Evolutionary conservation across 2,329 filamentous ascomycete genomes (phyloP), one percentile per base, ranked within the genome.

Genomic region (Chaetomiaceae sp.): DNA sequence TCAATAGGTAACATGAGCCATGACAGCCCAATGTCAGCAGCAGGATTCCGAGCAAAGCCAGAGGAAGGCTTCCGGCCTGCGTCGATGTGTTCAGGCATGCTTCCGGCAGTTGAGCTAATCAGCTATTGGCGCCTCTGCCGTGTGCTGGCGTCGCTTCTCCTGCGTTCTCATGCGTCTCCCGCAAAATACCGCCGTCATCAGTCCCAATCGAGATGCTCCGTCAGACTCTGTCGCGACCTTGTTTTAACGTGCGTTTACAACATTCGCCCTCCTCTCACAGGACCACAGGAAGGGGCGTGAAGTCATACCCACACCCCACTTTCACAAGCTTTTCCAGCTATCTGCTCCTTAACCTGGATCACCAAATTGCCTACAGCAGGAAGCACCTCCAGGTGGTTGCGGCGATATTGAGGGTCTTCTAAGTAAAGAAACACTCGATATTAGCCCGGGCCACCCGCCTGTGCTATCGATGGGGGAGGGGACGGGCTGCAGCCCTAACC

Each of bases 401-500:
- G 46, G 46, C 44, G 47, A 55, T 48, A 57, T 60, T 59, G 57
- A 54, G 37, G 16, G 13, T 43, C 46, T 61, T 62, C 61, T 59
- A 62, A 62, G 58, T 59, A 61, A 64, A 61, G 62, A 58, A 62
- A 58, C 58, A 54, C 25, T 37, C 48, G 46, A 61, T 60, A 60
- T 59, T 54, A 51, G 18, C 46, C 53, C 48, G 37, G 55, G 45
- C 41, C 45, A 36, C 38, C 21, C 38, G 56, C 51, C 23, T 50
- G 29, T 51, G 18, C 40, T 55, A 5, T 48, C 47, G 27, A 23
- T 21, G 33, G 47, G 54, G 30, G 48, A 44, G 40, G 36, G 32
- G 49, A 45, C 50, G 30, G 41, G 49, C 57, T 65, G 63, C 63
- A 64, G 64, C 63, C 63, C 60, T 66, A 63, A n/a, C 48, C 62